Conservation (phyloP, 345 rosid genomes). For the Crucihimalaya himalaica region DNA sequence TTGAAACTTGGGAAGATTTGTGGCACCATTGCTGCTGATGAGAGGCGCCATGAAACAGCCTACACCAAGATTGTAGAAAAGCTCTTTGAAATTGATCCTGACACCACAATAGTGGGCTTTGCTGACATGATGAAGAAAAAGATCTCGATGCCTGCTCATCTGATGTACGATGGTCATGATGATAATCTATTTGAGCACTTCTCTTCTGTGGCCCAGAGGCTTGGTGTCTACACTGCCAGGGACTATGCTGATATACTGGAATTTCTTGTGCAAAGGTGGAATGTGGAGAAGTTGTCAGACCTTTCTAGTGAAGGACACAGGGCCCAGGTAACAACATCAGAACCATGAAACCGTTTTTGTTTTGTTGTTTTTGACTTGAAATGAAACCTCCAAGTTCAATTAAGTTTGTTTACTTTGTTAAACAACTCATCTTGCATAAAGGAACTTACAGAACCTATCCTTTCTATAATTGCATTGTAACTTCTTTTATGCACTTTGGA, state of each 20-base stretch:
- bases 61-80: slow-evolving; percentile 57
- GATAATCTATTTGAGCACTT: slow-evolving; percentile 51
- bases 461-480: background rate
- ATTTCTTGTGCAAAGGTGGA: slow-evolving; percentile 52
- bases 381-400: background rate
- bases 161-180: slow-evolving; percentile 57
- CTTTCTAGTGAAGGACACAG: slow-evolving; percentile 48
- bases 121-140: slow-evolving; percentile 67
- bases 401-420: background rate
- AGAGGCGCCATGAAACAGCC: slow-evolving; percentile 61
- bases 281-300: slow-evolving; percentile 46
- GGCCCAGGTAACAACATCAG: slow-evolving; percentile 46
- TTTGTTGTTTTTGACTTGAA: background rate
- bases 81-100: slow-evolving; percentile 57
- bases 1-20: slow-evolving; percentile 52
- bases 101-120: slow-evolving; percentile 45
- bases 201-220: slow-evolving; percentile 56
- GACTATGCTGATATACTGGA: slow-evolving; percentile 59
- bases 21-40: slow-evolving; percentile 63
- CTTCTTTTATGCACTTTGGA: slow-evolving; percentile 5
- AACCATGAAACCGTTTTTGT: background rate
- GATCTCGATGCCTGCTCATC: slow-evolving; percentile 59
- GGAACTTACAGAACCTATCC: background rate
- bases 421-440: background rate
- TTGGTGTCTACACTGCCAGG: slow-evolving; percentile 58